These are phyloP conservation scores for Ogataea corticis DNA, from an alignment of 805 yeast genomes.

Conservation along the genomic window DNA sequence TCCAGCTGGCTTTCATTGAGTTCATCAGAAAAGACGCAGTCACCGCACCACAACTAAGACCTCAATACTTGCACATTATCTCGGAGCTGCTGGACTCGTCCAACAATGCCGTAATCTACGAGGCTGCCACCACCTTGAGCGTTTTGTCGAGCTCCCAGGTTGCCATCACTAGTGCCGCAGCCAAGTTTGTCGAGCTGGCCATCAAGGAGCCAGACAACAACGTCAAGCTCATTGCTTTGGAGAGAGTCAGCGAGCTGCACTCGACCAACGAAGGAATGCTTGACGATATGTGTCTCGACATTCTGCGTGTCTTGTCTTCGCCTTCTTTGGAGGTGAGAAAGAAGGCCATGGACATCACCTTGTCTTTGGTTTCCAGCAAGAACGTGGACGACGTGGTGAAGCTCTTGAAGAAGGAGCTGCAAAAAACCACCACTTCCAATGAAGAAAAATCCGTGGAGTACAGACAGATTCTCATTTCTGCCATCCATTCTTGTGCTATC, in stretches of 20 bases:
- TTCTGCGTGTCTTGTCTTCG: constrained; percentile 79
- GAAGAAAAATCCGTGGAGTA: constrained; percentile 85
- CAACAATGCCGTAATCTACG: constrained; percentile 77
- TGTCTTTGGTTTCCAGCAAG: constrained; percentile 77
- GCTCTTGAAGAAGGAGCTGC: constrained; percentile 86
- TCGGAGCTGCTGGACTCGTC: constrained; percentile 71
- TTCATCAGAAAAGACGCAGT: constrained; percentile 84
- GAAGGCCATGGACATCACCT: constrained; percentile 82
- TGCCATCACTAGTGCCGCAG: constrained; percentile 75
- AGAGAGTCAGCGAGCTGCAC: constrained; percentile 77
- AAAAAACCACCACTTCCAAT: constrained; percentile 64
- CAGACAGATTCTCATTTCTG: constrained; percentile 81
- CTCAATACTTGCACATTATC: constrained; percentile 71
- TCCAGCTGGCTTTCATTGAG: constrained; percentile 89
- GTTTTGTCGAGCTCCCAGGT: constrained; percentile 56
- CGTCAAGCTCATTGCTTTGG: constrained; percentile 88
- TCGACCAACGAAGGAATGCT: constrained; percentile 75
- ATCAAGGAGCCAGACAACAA: constrained; percentile 93
- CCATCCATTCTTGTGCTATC: constrained; percentile 88
- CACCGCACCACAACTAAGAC: constrained; percentile 59
- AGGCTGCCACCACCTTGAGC: constrained; percentile 83
- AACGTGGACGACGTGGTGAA: constrained; percentile 94
- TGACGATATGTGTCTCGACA: constrained; percentile 81
- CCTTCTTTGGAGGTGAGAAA: constrained; percentile 90
- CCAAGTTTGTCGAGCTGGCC: constrained; percentile 84